Conservation (phyloP, 805 yeast genomes). For the Diddensiella santjacobensis region DNA sequence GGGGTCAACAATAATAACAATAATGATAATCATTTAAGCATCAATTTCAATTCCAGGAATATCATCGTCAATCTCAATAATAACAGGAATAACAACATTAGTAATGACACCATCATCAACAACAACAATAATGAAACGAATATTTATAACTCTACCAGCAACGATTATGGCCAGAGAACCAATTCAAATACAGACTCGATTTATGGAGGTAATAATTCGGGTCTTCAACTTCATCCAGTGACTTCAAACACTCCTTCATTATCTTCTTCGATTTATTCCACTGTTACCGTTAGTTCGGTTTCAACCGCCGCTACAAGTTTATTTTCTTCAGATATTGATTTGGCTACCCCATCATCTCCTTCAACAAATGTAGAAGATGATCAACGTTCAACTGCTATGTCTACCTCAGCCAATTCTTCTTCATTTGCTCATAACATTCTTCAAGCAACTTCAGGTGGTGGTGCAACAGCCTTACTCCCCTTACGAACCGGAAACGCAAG, state of each 20-base stretch:
- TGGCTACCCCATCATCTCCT: background rate
- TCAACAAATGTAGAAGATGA: background rate
- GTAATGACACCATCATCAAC: slow-evolving; percentile 8
- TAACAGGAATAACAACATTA: slow-evolving; percentile 6
- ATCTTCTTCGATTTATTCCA: slow-evolving; percentile 1
- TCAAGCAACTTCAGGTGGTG: slow-evolving; percentile 12
- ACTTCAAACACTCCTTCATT: slow-evolving; percentile 6
- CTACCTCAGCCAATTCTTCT: slow-evolving; percentile 17
- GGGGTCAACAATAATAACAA: slow-evolving; percentile 4
- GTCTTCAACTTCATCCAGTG: slow-evolving; percentile 11
- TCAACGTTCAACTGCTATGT: slow-evolving; percentile 6
- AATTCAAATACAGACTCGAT: background rate
- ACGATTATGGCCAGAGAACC: background rate
- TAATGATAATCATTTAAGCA: slow-evolving; percentile 2
- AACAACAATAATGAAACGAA: slow-evolving; percentile 5
- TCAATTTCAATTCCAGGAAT: slow-evolving; percentile 2
- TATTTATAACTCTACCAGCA: background rate
- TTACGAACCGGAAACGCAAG: slow-evolving; percentile 5
- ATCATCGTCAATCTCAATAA: background rate
- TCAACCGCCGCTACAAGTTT: background rate
- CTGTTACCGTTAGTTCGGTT: background rate
- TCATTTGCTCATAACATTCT: slow-evolving; percentile 21
- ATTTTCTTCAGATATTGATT: background rate
- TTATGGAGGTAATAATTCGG: background rate
- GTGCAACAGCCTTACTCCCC: slow-evolving; percentile 6